Evolutionary conservation across 2,329 filamentous ascomycete species (phyloP), one percentile per base, ranked within the genome.

Genomic region (Colletotrichum gigasporum): DNA sequence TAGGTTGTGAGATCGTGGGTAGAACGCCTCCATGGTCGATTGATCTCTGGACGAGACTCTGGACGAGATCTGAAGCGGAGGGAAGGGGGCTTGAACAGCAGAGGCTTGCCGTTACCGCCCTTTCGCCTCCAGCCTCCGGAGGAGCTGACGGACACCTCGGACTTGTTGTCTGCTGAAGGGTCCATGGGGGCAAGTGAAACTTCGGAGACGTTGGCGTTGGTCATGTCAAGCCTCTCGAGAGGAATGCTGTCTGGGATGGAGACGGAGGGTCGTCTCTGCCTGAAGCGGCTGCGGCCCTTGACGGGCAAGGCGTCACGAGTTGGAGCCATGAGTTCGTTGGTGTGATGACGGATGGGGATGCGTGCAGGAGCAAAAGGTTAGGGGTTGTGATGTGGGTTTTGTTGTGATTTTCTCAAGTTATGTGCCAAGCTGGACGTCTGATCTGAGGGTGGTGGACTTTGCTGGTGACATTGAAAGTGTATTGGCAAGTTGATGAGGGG

Each of bases 181-280:
- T 64, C 61, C 30, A 63, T 48, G 12, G 55, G 53, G 7, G 41
- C 41, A 18, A 63, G 55, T 30, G 66, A 63, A 37, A 58, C 22
- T 18, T 66, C 53, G 42, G 66, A 67, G 18, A 66, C 47, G 63
- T 66, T 67, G 66, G 66, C 61, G 48, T 61, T 48, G 22, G 61
- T 53, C 26, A 64, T 34, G 42, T 64, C 61, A 22, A 64, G 42
- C 7, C 34, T 61, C 34, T 64, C 61, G 11, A 64, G 28, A 20
- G 61, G 57, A 44, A 51, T 64, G 48, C 48, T 60, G 35, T 64
- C 56, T 34, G 61, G 61, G 48, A 64, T 60, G 26, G 61, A 54
- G 56, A 64, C 61, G 11, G 61, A 64, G 18, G 61, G 61, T 34
- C 61, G 61, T 22, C 61, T 62, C 28, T 57, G 58, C 34, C 44